Evolutionary conservation across 495 filamentous ascomycete genomes (phyloP).

Genomic region (Lichina pygmaea): DNA sequence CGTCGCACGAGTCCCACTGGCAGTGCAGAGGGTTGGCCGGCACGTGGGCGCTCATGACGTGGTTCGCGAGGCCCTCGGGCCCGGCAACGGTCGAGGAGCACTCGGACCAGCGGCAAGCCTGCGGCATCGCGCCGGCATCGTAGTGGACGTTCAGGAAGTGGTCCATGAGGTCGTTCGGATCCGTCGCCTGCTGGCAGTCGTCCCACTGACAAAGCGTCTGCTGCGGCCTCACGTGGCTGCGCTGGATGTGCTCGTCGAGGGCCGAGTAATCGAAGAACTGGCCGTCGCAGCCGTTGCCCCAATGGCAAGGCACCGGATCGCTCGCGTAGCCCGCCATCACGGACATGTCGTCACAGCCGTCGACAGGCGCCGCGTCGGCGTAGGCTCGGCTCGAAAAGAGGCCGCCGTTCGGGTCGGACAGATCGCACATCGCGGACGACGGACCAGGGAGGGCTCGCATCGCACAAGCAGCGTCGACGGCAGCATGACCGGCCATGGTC

Average conservation of each 20-base stretch:
- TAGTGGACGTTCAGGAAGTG: slow-evolving; percentile 1
- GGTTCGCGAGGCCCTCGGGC: slow-evolving; percentile 3
- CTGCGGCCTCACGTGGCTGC: slow-evolving; percentile 2
- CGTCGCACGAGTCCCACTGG: slow-evolving; percentile 2
- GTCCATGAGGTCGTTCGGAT: not conserved
- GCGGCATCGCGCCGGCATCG: slow-evolving; percentile 1
- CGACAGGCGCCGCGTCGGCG: too few relatives aligned
- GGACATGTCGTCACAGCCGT: too few relatives aligned
- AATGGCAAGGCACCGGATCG: not conserved
- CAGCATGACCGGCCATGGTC: too few relatives aligned
- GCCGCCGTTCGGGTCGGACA: too few relatives aligned
- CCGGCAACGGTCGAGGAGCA: slow-evolving; percentile 6
- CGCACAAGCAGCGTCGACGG: too few relatives aligned
- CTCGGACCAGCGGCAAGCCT: slow-evolving; percentile 13
- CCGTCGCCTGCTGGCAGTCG: slow-evolving; percentile 2
- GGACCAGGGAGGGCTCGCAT: too few relatives aligned
- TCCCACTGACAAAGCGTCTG: slow-evolving; percentile 1
- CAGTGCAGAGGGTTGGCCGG: slow-evolving; percentile 1
- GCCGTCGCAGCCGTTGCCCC: slow-evolving; percentile 1
- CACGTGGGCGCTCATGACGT: slow-evolving; percentile 5
- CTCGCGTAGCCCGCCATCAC: too few relatives aligned
- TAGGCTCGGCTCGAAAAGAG: too few relatives aligned
- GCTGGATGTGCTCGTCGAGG: not conserved
- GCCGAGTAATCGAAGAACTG: slow-evolving; percentile 2
- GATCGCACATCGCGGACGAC: too few relatives aligned